Evolutionary conservation across 1,284 basidiomycete species (phyloP), one percentile per base, ranked within the genome.

Genomic region (Trametes pubescens): DNA sequence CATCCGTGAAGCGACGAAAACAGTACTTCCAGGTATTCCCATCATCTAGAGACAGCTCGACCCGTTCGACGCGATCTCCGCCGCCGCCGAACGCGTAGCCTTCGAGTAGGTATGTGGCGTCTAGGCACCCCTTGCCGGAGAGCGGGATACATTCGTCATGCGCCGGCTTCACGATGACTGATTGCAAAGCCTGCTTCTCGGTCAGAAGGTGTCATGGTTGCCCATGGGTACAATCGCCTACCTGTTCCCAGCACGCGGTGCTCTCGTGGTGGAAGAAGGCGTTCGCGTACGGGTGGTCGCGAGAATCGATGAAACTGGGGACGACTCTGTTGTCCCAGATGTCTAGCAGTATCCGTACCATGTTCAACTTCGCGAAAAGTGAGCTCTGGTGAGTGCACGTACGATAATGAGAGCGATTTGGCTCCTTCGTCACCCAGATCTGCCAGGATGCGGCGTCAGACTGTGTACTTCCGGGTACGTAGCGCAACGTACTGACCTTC

Each of bases 291-390:
- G 70, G 69, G 38, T 71, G 63, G 9, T 68, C 59, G 29, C 64
- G 64, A 1, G 68, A 69, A 29, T 66, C 64, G 32, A 73, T 71
- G 60, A 70, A 70, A 0, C 63, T 60, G 6, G 72, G 72, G 13
- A 73, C 51, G 6, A 73, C 71, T 47, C 62, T 62, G 51, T 72
- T 73, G 51, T 72, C 72, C 65, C 68, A 69, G 6, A 73, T 61
- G 43, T 71, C 71, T 71, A 34, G 6, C 18, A 10, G 29, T 6
- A 29, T 7, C 10, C 2, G 29, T 29, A 29, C 44, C 51, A 65
- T 38, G 9, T 70, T 32, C 22, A 49, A 10, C 26, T 29, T 49
- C 26, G 13, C 26, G 13, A 6, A 2, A 34, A 18, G 32, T 21
- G 11, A 10, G 24, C 14, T 32, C 29, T 32, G 21, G 21, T 11